Evolutionary conservation across 306 rosid genomes (phyloP).

Genomic region (Medicago ruthenica): DNA sequence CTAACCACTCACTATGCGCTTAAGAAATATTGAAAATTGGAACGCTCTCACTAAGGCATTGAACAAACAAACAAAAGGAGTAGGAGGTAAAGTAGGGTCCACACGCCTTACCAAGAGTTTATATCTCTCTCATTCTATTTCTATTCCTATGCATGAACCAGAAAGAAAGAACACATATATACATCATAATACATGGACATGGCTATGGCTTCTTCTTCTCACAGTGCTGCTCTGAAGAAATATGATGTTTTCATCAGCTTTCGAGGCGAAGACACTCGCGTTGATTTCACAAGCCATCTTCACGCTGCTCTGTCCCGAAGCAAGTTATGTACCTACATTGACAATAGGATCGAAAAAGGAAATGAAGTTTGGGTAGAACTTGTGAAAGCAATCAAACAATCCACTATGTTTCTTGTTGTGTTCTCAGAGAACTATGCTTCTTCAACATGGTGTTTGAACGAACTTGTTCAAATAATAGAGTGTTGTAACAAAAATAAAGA

Average conservation of each 20-base stretch:
- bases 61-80: too few relatives aligned
- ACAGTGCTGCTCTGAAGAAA: neutral
- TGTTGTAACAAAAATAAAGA: neutral
- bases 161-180: too few relatives aligned
- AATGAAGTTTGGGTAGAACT: neutral
- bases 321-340: neutral
- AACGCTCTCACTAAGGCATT: too few relatives aligned
- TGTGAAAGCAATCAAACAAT: neutral
- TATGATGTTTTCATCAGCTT: slow-evolving; percentile 37
- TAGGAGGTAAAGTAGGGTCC: too few relatives aligned
- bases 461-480: slow-evolving; percentile 30
- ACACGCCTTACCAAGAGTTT: too few relatives aligned
- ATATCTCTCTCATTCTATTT: too few relatives aligned
- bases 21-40: too few relatives aligned
- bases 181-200: too few relatives aligned
- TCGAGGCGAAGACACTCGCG: slow-evolving; percentile 19
- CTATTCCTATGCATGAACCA: too few relatives aligned
- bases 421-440: neutral
- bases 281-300: slow-evolving; percentile 33
- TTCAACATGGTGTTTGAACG: slow-evolving; percentile 40
- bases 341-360: neutral
- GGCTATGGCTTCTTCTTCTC: too few relatives aligned
- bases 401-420: neutral
- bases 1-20: too few relatives aligned
- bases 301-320: neutral